These are phyloP conservation scores for Wickerhamomyces sp. DNA, from an alignment of 1,139 yeast genomes.

Conservation along the genomic window DNA sequence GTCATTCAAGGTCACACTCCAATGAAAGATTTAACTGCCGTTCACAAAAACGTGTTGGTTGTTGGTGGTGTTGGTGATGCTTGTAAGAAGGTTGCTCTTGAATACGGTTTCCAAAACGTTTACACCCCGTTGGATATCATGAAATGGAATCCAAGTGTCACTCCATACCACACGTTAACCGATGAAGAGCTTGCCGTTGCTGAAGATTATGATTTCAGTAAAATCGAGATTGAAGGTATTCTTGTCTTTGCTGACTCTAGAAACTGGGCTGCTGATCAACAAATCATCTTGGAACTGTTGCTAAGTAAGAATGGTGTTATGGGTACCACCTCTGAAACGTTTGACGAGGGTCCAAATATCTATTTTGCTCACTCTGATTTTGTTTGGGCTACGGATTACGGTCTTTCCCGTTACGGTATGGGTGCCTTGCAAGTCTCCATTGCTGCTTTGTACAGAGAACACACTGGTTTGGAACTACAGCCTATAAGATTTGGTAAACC, in stretches of 20 bases:
- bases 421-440: constrained; percentile 84
- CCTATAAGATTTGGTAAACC: constrained; percentile 84
- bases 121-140: constrained; percentile 74
- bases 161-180: constrained; percentile 72
- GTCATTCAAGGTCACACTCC: constrained; percentile 90
- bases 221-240: constrained; percentile 61
- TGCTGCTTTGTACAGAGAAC: constrained; percentile 76
- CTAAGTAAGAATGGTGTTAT: constrained; percentile 71
- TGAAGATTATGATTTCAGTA: constrained; percentile 59
- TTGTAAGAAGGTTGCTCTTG: constrained; percentile 74
- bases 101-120: constrained; percentile 71
- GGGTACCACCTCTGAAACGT: constrained; percentile 71
- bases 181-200: constrained; percentile 60
- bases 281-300: constrained; percentile 71
- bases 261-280: constrained; percentile 90
- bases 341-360: constrained; percentile 72
- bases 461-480: constrained; percentile 71
- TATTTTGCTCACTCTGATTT: constrained; percentile 87
- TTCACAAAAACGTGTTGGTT: constrained; percentile 66
- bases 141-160: constrained; percentile 82
- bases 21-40: constrained; percentile 68
- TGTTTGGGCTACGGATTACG: constrained; percentile 85
- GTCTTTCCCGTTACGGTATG: constrained; percentile 79
- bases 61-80: constrained; percentile 84
- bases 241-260: constrained; percentile 78